These are phyloP conservation scores for Straminergon stramineum DNA, from an alignment of 225 moss, liverwort and hornwort species.

Conservation along the genomic window DNA sequence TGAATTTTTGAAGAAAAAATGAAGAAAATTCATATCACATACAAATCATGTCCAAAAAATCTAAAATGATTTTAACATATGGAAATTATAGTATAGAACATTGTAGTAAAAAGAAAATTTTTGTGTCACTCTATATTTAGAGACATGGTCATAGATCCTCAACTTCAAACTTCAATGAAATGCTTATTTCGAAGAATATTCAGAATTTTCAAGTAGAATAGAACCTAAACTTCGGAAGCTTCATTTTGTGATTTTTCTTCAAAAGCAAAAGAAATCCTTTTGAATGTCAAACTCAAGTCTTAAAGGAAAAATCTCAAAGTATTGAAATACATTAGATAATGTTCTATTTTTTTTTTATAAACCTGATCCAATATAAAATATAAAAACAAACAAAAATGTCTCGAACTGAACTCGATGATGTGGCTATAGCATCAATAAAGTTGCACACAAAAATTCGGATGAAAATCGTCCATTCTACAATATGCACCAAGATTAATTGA, in stretches of 20 bases:
- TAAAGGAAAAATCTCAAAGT: neutral
- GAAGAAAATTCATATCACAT: neutral
- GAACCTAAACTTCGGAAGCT: rapidly evolving
- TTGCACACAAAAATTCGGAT: neutral
- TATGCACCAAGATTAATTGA: neutral
- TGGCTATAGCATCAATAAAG: neutral
- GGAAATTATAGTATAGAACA: no score
- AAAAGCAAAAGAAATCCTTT: neutral
- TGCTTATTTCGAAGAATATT: neutral
- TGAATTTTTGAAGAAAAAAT: neutral
- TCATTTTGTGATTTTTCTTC: neutral
- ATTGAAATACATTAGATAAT: neutral
- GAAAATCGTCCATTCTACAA: neutral
- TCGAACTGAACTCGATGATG: neutral
- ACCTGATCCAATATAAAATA: neutral
- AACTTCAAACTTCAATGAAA: neutral
- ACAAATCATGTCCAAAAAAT: neutral
- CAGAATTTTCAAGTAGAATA: no score
- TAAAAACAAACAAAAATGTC: neutral
- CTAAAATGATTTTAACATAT: rapidly evolving
- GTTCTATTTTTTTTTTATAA: no score
- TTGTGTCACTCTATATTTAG: neutral
- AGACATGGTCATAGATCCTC: neutral
- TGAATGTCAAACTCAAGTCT: neutral
- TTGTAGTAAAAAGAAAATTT: neutral